These are phyloP conservation scores for Lactifluus pinguis DNA, from an alignment of 768 basidiomycete species.

Conservation along the genomic window DNA sequence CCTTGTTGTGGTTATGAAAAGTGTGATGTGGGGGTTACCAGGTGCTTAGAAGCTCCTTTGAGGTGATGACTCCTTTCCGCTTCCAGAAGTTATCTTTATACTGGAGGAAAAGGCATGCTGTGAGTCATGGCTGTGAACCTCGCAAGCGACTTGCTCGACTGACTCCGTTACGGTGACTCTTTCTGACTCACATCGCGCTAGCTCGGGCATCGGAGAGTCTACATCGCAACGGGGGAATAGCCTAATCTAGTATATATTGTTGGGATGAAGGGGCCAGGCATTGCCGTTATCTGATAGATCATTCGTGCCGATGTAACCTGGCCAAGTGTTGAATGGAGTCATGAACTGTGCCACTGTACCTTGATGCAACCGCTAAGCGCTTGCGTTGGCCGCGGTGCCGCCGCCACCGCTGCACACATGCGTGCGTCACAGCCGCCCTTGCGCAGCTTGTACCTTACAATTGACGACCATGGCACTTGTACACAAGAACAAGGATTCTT, in stretches of 20 bases:
- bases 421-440: not conserved
- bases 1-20: not conserved
- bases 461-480: not conserved
- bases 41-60: not conserved
- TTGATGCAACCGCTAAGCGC: too few relatives aligned
- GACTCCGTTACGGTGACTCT: not conserved
- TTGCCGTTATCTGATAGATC: too few relatives aligned
- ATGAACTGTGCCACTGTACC: not conserved
- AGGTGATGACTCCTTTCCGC: not conserved
- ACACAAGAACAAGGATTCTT: not conserved
- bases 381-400: too few relatives aligned
- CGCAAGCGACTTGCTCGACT: too few relatives aligned
- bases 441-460: too few relatives aligned
- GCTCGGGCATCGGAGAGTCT: too few relatives aligned
- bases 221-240: too few relatives aligned
- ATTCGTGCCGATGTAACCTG: too few relatives aligned
- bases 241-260: too few relatives aligned
- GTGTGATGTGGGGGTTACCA: not conserved
- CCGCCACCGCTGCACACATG: too few relatives aligned
- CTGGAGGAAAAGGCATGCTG: not conserved
- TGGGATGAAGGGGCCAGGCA: too few relatives aligned
- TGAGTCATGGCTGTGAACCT: conserved; percentile 11
- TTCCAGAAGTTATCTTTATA: not conserved
- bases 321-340: not conserved
- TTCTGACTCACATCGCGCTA: not conserved